Evolutionary conservation across 805 yeast species (phyloP), one percentile per base, ranked within the genome.

Genomic region (Candida maris): DNA sequence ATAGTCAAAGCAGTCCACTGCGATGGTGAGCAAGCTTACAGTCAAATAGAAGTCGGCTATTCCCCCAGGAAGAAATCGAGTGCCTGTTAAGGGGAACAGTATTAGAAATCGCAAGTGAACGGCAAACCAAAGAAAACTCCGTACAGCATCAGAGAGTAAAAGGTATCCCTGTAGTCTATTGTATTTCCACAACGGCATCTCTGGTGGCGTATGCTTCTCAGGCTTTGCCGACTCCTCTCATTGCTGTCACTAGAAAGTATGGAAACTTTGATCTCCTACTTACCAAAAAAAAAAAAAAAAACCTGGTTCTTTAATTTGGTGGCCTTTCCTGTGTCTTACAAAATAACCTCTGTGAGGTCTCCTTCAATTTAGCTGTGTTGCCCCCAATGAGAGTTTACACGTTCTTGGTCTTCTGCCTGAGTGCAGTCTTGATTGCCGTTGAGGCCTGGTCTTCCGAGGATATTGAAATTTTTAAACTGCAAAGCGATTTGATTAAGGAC

Each of bases 381-480:
- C n/a, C n/a, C n/a, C n/a, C n/a, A n/a, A 47, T 46, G 51, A 42
- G 35, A 23, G 21, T 31, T 13, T 19, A 39, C 32, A 37, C 30
- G 13, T 43, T 41, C 46, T 6, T 48, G 2, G 16, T 40, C 7
- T 15, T 35, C 8, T 6, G 42, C 19, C 14, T 17, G 10, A n/a
- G 38, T 5, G 31, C 38, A 6, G 25, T 35, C 9, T 17, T 41
- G 22, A 3, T 35, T 1, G 27, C 35, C 3, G 16, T 19, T 13
- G 49, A 44, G 6, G 46, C 53, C 2, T 52, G 56, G 56, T 39
- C 54, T 2, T 37, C 79, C 0, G 78, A 75, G 38, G 97, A 91
- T 59, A 69, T 82, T 22, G 96, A 89, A 62, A 79, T 91, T 37
- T 88, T 91, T 65, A 69, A 73, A 37, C 57, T 89, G 27, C 70